Evolutionary conservation across 371 early-diverging fungal species (phyloP), one percentile per base, ranked within the genome.

Genomic region (Phascolomyces articulosus): DNA sequence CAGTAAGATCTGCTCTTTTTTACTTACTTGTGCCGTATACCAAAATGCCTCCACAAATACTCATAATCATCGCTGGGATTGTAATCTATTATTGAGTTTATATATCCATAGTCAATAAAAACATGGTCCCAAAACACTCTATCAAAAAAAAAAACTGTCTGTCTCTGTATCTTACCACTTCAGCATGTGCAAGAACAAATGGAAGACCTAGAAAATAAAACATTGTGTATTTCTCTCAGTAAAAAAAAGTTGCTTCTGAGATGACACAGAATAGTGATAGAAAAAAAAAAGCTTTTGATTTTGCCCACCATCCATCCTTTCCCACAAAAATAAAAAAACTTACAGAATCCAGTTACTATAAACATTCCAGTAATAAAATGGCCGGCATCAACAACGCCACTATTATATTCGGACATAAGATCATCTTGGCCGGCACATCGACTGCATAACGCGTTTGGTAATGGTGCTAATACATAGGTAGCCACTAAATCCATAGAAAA

Each of bases 351-450:
- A n/a, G 95, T 93, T 1, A 95, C 90, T 29, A 96, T 89, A 71
- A 96, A 89, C 65, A 96, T 86, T 57, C 91, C 88, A n/a, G 97
- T 97, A 58, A 95, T 76, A 69, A 97, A 97, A 70, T 94, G 92
- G 48, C 97, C 97, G 29, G 93, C 88, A 66, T 97, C 97, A 11
- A 91, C 80, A 54, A 91, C 72, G 4, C 92, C 92, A 67, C 87
- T 87, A 73, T 87, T 86, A 38, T 87, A 90, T 58, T 92, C 95
- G 4, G 91, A 89, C 78, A 91, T 78, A 40, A 91, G 72, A 67
- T 91, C 90, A 47, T 92, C 88, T 26, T 87, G 85, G 34, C 92
- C 89, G 49, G 91, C 86, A 61, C 88, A 83, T 40, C 90, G 86
- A 55, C 90, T 88, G 65, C 91, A 92, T 21, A 97, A 65, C 58